A percentile compares a stretch with the other conserved stretches of the same genome.
Evolutionary conservation across 2,329 filamentous ascomycete genomes (phyloP).

Genomic region (Pseudofabraea citricarpa): DNA sequence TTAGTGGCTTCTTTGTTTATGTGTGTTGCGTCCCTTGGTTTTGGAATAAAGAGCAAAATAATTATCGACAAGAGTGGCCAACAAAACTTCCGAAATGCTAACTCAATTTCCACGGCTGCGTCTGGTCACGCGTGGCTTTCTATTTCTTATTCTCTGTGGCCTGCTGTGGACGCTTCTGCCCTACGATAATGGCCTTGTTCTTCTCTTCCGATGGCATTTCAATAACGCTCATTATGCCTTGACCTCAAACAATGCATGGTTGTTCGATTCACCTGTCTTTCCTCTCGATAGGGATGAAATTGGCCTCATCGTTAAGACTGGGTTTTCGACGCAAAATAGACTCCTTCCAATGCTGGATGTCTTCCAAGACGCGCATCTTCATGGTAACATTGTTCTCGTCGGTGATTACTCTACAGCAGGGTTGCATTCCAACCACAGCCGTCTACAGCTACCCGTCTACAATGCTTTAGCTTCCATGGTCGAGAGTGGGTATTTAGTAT

Average conservation of each 20-base stretch:
- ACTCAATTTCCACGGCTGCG: not conserved
- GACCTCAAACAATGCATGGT: not conserved
- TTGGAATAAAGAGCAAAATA: no score
- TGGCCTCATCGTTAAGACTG: conserved; percentile 8
- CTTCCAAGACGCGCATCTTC: not conserved
- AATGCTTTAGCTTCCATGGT: conserved; percentile 5
- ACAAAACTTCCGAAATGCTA: not conserved
- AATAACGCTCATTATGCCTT: not conserved
- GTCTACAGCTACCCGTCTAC: conserved; percentile 1
- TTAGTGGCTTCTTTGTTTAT: no score
- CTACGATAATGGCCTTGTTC: conserved; percentile 3
- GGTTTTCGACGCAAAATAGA: conserved; percentile 6
- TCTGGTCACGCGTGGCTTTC: not conserved
- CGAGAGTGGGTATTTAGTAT: not conserved
- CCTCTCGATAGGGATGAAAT: conserved; percentile 1
- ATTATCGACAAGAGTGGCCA: no score
- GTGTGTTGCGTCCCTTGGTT: no score
- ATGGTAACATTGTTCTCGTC: conserved; percentile 4
- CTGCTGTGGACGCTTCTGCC: not conserved
- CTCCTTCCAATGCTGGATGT: conserved; percentile 1
- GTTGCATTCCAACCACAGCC: not conserved
- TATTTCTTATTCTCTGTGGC: not conserved
- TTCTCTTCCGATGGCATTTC: conserved; percentile 3
- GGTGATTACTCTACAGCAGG: conserved; percentile 6
- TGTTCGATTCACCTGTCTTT: not conserved